Evolutionary conservation across 257 asterid species (phyloP).

Genomic region (Scutellaria minor): DNA sequence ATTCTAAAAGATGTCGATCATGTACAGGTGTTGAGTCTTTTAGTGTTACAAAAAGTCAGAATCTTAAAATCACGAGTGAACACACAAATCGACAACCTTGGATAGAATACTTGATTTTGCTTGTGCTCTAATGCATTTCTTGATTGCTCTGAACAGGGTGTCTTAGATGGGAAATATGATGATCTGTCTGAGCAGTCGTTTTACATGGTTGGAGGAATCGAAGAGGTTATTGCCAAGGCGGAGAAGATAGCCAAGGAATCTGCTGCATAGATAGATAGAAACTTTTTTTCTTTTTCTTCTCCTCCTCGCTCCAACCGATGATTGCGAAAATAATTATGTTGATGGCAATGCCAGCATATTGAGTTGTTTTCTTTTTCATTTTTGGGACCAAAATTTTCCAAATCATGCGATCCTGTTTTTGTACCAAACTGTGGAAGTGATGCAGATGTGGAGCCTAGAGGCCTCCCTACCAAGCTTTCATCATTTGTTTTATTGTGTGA

Average conservation of each 20-base stretch:
- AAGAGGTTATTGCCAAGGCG: constrained; percentile 74
- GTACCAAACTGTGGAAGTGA: constrained; percentile 40
- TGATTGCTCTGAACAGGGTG: constrained; percentile 58
- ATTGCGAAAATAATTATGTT: constrained; percentile 61
- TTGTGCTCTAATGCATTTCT: not conserved
- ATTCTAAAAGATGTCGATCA: too few relatives aligned
- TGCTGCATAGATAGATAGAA: constrained; percentile 47
- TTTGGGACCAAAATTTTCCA: constrained; percentile 43
- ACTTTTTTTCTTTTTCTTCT: not conserved
- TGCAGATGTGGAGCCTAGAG: constrained; percentile 47
- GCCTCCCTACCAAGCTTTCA: constrained; percentile 42
- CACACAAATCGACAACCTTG: too few relatives aligned
- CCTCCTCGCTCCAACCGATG: constrained; percentile 35
- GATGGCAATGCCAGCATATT: constrained; percentile 46
- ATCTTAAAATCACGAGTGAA: too few relatives aligned
- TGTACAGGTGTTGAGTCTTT: too few relatives aligned
- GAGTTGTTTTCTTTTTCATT: constrained; percentile 34
- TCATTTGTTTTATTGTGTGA: constrained; percentile 40
- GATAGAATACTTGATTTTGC: too few relatives aligned
- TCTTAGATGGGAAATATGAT: constrained; percentile 86
- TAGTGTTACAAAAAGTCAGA: too few relatives aligned
- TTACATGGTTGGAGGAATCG: constrained; percentile 97
- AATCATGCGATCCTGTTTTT: constrained; percentile 30
- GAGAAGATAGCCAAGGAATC: constrained; percentile 75
- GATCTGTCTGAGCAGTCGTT: constrained; percentile 87